These are phyloP conservation scores for Phlebiopsis gigantea DNA, from an alignment of 768 basidiomycete genomes.

Conservation along the genomic window DNA sequence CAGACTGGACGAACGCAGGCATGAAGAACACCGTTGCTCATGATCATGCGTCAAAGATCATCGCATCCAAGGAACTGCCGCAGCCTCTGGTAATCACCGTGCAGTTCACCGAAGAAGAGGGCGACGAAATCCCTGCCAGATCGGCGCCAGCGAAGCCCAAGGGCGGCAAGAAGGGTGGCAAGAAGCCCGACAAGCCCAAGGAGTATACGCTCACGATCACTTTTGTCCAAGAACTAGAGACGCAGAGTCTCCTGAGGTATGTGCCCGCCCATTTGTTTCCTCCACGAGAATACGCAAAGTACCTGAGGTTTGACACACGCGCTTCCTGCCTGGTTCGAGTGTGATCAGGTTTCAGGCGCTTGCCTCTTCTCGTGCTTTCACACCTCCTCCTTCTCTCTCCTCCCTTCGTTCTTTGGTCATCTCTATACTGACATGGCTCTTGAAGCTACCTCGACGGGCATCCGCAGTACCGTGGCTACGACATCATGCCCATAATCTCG, in stretches of 20 bases:
- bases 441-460: slow-evolving; percentile 42
- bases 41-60: slow-evolving; percentile 41
- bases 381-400: neutral
- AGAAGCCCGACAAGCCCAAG: slow-evolving; percentile 21
- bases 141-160: slow-evolving; percentile 7
- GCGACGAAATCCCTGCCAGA: slow-evolving; percentile 22
- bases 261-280: slow-evolving; percentile 4
- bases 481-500: slow-evolving; percentile 41
- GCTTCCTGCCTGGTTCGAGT: slow-evolving; percentile 8
- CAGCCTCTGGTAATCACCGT: slow-evolving; percentile 37
- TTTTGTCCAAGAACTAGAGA: slow-evolving; percentile 40
- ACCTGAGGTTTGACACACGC: slow-evolving; percentile 12
- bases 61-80: slow-evolving; percentile 35
- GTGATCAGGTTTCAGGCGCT: slow-evolving; percentile 13
- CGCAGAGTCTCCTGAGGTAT: slow-evolving; percentile 35
- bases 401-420: neutral
- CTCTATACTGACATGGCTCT: slow-evolving; percentile 3
- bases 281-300: slow-evolving; percentile 6
- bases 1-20: slow-evolving; percentile 35
- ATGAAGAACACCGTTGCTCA: slow-evolving; percentile 41
- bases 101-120: slow-evolving; percentile 42
- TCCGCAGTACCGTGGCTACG: slow-evolving; percentile 36
- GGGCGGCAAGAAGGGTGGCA: slow-evolving; percentile 21
- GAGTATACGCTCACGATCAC: slow-evolving; percentile 40
- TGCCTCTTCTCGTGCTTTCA: slow-evolving; percentile 8